These are phyloP conservation scores for Pseudogymnoascus sp. DNA, from an alignment of 2,329 filamentous ascomycete genomes.

Conservation along the genomic window DNA sequence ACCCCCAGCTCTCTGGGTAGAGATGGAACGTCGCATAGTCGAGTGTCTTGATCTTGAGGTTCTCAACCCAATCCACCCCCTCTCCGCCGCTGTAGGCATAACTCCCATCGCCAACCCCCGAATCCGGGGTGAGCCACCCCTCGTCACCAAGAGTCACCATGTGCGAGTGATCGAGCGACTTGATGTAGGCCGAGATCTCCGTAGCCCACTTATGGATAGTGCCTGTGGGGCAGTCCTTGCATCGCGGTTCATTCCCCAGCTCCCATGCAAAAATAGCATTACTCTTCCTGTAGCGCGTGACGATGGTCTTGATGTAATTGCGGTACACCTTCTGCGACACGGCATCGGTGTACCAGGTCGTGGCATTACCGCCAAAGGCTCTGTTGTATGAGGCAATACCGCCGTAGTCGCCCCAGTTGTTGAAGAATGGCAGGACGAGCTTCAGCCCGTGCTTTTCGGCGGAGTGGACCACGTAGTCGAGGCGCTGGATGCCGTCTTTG, in stretches of 20 bases:
- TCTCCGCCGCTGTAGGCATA: slow-evolving; percentile 39
- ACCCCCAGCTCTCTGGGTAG: slow-evolving; percentile 39
- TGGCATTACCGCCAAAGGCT: slow-evolving; percentile 44
- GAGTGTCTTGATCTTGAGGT: slow-evolving; percentile 39
- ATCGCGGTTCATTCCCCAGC: slow-evolving; percentile 58
- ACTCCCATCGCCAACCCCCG: slow-evolving; percentile 30
- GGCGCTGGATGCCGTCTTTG: slow-evolving; percentile 51
- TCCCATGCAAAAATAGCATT: slow-evolving; percentile 60
- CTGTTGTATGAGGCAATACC: slow-evolving; percentile 51
- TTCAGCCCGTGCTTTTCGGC: slow-evolving; percentile 53
- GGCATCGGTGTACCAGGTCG: slow-evolving; percentile 48
- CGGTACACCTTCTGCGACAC: slow-evolving; percentile 46
- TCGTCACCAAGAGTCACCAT: slow-evolving; percentile 59
- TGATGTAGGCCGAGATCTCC: slow-evolving; percentile 51
- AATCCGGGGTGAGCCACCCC: slow-evolving; percentile 40
- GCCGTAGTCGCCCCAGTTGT: slow-evolving; percentile 62
- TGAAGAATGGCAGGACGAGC: slow-evolving; percentile 56
- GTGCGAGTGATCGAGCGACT: slow-evolving; percentile 50
- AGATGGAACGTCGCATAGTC: slow-evolving; percentile 46
- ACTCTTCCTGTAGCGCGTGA: slow-evolving; percentile 50
- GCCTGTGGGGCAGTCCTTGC: slow-evolving; percentile 48
- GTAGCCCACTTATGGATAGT: slow-evolving; percentile 54
- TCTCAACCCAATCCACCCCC: slow-evolving; percentile 40
- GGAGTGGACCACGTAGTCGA: slow-evolving; percentile 53
- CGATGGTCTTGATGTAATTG: slow-evolving; percentile 50